Percentiles rank a stretch among this genome's conserved stretches.
phyloP scores from a whole-genome alignment of 495 filamentous ascomycete genomes.

The Elaphomyces granulatus region DNA sequence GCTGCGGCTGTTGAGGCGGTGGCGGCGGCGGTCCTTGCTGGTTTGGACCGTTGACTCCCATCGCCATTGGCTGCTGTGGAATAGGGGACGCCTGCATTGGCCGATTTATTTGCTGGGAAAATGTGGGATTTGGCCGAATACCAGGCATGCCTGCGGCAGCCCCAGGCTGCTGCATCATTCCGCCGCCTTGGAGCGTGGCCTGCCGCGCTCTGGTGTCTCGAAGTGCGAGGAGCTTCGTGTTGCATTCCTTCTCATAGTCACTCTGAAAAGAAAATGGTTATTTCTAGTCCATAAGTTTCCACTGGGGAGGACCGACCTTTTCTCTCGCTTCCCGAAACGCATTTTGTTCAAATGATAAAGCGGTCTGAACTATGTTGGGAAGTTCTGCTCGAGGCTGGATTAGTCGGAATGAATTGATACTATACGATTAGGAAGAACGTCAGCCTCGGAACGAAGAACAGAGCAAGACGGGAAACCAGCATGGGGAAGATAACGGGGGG shows the following conservation, averaged over 20 bases:
- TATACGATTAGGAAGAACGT: constrained; percentile 12
- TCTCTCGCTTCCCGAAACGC: constrained; percentile 32
- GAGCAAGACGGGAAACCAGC: background rate
- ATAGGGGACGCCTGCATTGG: constrained; percentile 40
- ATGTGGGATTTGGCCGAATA: constrained; percentile 27
- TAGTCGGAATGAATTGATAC: constrained; percentile 36
- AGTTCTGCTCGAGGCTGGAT: constrained; percentile 34
- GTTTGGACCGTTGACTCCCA: constrained; percentile 32
- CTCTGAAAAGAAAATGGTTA: constrained; percentile 12
- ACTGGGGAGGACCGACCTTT: constrained; percentile 19
- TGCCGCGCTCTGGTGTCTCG: constrained; percentile 33
- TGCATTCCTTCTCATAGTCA: constrained; percentile 35
- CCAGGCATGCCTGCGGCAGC: constrained; percentile 15
- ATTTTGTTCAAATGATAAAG: constrained; percentile 34
- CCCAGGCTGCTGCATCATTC: constrained; percentile 29
- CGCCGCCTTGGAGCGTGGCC: constrained; percentile 28
- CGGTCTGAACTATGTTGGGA: constrained; percentile 26
- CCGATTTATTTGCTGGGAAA: constrained; percentile 33
- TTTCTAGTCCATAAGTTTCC: background rate
- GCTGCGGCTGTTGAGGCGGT: constrained; percentile 26
- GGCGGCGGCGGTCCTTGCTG: constrained; percentile 28
- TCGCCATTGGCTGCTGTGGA: constrained; percentile 29
- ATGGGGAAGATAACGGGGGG: constrained; percentile 3
- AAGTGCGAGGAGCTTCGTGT: constrained; percentile 34
- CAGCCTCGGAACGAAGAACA: constrained; percentile 2